Conservation (phyloP, 2,329 filamentous ascomycete genomes). For the Zasmidium angulare region DNA sequence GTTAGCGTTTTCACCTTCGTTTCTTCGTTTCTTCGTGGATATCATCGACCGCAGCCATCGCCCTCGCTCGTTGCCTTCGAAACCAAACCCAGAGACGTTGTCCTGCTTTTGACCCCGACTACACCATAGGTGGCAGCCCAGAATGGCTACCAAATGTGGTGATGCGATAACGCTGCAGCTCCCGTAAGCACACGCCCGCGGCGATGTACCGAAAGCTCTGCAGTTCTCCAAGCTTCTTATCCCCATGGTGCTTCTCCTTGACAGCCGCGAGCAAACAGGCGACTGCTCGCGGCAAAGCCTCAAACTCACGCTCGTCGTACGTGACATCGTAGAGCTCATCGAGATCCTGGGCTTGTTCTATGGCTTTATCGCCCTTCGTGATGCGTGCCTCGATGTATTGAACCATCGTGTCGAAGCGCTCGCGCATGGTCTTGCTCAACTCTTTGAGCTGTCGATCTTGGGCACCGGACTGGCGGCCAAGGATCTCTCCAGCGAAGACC, state of each 20-base stretch:
- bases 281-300: conserved; percentile 50
- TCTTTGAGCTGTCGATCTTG: conserved; percentile 36
- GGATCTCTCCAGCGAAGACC: conserved; percentile 59
- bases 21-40: not conserved
- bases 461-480: conserved; percentile 47
- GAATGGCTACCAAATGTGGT: conserved; percentile 19
- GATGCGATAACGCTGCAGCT: conserved; percentile 43
- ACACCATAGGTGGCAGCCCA: conserved; percentile 2
- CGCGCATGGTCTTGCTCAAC: conserved; percentile 38
- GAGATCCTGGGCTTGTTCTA: conserved; percentile 23
- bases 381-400: conserved; percentile 46
- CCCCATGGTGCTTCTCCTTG: conserved; percentile 35
- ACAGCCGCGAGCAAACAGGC: conserved; percentile 50
- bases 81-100: not conserved
- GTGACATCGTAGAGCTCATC: conserved; percentile 20
- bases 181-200: conserved; percentile 51
- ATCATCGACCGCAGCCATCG: not conserved
- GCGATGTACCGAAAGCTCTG: conserved; percentile 56
- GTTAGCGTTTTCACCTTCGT: no score
- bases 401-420: conserved; percentile 44
- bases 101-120: not conserved
- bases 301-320: conserved; percentile 35
- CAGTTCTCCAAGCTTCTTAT: conserved; percentile 37
- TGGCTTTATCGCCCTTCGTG: conserved; percentile 39
- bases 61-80: not conserved